Conservation (phyloP, 78 protist genomes). For the Cavenderia fasciculata region DNA sequence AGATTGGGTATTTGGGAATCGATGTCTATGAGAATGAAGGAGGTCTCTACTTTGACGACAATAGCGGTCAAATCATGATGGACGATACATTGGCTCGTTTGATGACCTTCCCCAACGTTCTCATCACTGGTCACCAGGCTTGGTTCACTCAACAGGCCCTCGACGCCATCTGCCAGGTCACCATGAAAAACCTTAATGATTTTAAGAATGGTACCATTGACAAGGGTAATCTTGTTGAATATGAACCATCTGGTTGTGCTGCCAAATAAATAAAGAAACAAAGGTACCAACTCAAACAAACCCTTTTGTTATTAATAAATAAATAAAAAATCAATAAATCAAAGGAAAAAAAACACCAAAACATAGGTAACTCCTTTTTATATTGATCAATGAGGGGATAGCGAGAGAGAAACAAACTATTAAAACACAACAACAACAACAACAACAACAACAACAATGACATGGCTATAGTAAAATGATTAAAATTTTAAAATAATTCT, state of each 20-base stretch:
- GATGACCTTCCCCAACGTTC: slow-evolving; percentile 72
- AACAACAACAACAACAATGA: too few species aligned
- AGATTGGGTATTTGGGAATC: slow-evolving; percentile 84
- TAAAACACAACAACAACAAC: too few species aligned
- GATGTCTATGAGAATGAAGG: slow-evolving; percentile 93
- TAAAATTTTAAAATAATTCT: too few species aligned
- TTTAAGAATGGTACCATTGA: background rate
- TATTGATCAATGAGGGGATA: too few species aligned
- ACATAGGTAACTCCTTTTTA: too few species aligned
- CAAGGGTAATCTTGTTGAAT: slow-evolving; percentile 37
- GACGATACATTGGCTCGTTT: slow-evolving; percentile 85
- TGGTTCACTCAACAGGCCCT: slow-evolving; percentile 91
- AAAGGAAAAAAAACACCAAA: too few species aligned
- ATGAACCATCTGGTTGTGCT: slow-evolving; percentile 10
- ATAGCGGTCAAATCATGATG: slow-evolving; percentile 25
- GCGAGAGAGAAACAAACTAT: too few species aligned
- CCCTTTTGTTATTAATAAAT: too few species aligned
- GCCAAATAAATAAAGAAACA: too few species aligned
- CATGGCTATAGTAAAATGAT: too few species aligned
- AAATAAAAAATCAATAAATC: too few species aligned
- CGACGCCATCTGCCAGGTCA: slow-evolving; percentile 75
- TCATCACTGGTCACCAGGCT: slow-evolving; percentile 92
- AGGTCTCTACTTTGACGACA: slow-evolving; percentile 85
- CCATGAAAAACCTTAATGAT: slow-evolving; percentile 51
- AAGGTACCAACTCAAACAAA: too few species aligned